A percentile compares a stretch with the other conserved stretches of the same genome.
Evolutionary conservation across 2,329 filamentous ascomycete genomes (phyloP).

Genomic region (Rhinocladiella mackenziei): DNA sequence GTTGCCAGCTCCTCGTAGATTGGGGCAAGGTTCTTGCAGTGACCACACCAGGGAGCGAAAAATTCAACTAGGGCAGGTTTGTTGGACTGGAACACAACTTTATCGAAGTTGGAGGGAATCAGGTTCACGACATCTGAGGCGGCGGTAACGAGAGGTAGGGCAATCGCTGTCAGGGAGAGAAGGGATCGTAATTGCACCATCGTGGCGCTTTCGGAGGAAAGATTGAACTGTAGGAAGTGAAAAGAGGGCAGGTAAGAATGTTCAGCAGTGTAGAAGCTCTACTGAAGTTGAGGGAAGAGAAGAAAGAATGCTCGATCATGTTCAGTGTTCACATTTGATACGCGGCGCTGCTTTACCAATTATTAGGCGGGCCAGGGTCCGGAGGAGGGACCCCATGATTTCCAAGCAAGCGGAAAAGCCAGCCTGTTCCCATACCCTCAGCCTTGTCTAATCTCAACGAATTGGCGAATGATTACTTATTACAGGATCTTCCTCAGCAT

Average conservation of each 20-base stretch:
- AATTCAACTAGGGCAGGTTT: slow-evolving; percentile 97
- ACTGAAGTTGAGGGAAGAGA: neutral
- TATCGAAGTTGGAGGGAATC: slow-evolving; percentile 85
- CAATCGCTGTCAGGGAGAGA: slow-evolving; percentile 34
- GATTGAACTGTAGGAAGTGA: neutral
- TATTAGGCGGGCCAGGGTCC: slow-evolving; percentile 2
- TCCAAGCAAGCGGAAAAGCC: slow-evolving; percentile 18
- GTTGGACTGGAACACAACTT: slow-evolving; percentile 80
- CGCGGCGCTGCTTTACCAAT: neutral
- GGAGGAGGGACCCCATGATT: slow-evolving; percentile 10
- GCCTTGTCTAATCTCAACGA: slow-evolving; percentile 5
- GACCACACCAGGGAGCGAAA: slow-evolving; percentile 97
- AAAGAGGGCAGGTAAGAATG: neutral
- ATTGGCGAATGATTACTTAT: slow-evolving; percentile 1
- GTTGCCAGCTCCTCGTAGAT: slow-evolving; percentile 86
- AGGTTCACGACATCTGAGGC: slow-evolving; percentile 87
- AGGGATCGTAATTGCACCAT: slow-evolving; percentile 22
- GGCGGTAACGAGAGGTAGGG: slow-evolving; percentile 55
- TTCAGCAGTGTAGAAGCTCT: neutral
- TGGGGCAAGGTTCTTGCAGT: slow-evolving; percentile 97
- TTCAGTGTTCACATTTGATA: neutral
- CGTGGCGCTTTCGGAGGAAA: slow-evolving; percentile 3
- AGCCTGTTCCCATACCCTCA: slow-evolving; percentile 10
- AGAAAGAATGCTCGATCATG: neutral
- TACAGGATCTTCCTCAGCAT: neutral